Evolutionary conservation across 2,329 filamentous ascomycete genomes (phyloP), one percentile per base, ranked within the genome.

Genomic region (Fusarium bactridioides): DNA sequence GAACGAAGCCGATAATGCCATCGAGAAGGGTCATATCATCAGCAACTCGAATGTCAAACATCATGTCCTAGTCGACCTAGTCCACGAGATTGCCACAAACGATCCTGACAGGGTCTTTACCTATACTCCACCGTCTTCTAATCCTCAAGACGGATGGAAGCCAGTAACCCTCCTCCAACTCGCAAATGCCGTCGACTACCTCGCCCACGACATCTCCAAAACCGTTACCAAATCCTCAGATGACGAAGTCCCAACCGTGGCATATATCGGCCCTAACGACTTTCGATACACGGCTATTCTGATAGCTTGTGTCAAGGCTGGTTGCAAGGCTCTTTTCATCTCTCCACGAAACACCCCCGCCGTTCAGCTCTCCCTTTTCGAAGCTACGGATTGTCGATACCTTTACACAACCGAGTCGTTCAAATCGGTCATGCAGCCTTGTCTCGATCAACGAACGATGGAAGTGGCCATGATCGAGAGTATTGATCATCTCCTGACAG

Each of bases 301-400:
- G 0, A 25, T 67, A 0, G 63, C 64, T 7, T 67, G 47, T 15
- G n/a, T 67, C 1, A 54, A 43, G 3, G 63, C 63, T 1, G 47
- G 64, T 4, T 67, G 44, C n/a, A 67, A 62, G 3, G 64, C 55
- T 0, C 45, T 67, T 0, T 67, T 67, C 4, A 54, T 67, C 13
- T 67, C 64, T 0, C 63, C 63, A 0, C 25, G 64, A 10, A 67
- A 67, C 4, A 48, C 63, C 0, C 9, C 55, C 2, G 29, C 47
- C 2, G 63, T 67, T 6, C 64, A 67, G 10, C n/a, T 67, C 1
- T 67, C 64, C 1, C 41, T 67, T 1, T 67, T 67, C 1, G 37
- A 67, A 10, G 25, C 19, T 4, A 67, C 63, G 0, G 5, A 43
- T 1, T 67, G 63, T 8, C 15, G 31, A 5, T 10, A 13, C 12